Conservation (phyloP, 2,329 filamentous ascomycete species). For the Aspergillus udagawae region DNA sequence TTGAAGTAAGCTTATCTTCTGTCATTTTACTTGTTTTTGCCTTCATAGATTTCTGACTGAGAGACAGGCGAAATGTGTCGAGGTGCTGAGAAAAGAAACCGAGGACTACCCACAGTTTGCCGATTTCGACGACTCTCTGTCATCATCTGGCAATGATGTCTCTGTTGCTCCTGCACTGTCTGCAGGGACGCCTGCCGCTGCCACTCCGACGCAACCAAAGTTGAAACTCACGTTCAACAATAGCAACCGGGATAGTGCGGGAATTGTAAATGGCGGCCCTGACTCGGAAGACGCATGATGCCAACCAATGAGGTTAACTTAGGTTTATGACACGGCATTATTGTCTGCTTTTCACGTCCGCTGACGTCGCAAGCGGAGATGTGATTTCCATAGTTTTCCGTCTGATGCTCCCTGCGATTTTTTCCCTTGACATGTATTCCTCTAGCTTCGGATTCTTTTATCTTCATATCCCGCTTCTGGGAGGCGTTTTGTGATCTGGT, state of each 20-base stretch:
- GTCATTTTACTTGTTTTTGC: background rate
- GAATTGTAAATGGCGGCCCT: constrained; percentile 26
- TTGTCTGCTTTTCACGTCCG: constrained; percentile 2
- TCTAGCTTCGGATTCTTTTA: constrained; percentile 3
- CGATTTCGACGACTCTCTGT: constrained; percentile 52
- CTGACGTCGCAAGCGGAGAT: background rate
- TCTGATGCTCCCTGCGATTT: constrained; percentile 5
- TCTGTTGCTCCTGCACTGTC: constrained; percentile 48
- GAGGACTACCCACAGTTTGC: constrained; percentile 54
- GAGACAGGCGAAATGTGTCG: constrained; percentile 46
- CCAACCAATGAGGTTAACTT: constrained; percentile 12
- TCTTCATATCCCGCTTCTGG: constrained; percentile 1
- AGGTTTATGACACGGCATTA: constrained; percentile 9
- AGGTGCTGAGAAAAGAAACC: constrained; percentile 53
- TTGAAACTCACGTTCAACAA: constrained; percentile 63
- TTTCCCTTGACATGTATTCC: constrained; percentile 15
- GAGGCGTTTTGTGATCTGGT: constrained; percentile 22
- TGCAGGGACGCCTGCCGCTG: constrained; percentile 57
- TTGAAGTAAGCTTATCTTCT: constrained; percentile 65
- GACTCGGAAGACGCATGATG: constrained; percentile 14
- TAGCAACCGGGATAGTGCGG: constrained; percentile 32
- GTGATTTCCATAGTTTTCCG: background rate
- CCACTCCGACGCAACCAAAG: constrained; percentile 56
- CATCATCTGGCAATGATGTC: constrained; percentile 46
- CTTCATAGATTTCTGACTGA: constrained; percentile 5